A percentile compares a stretch with the other conserved stretches of the same genome.
phyloP scores from a whole-genome alignment of 176 grass and related monocot genomes.

The Zea mays region DNA sequence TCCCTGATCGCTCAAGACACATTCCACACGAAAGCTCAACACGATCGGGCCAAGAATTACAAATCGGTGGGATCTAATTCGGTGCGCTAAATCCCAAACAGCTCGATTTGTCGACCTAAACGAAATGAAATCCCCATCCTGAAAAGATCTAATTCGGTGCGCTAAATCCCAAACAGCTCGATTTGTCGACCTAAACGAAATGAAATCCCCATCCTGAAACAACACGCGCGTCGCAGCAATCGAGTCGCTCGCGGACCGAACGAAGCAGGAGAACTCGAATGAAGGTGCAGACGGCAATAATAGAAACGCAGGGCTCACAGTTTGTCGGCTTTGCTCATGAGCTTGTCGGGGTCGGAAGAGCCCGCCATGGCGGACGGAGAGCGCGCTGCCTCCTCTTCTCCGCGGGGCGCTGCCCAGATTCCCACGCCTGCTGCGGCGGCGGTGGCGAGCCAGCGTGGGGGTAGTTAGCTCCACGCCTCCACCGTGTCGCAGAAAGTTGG shows the following conservation, averaged over 20 bases:
- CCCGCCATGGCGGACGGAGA: constrained; percentile 60
- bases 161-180: no score
- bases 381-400: not conserved
- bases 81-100: not conserved
- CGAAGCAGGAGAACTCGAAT: not conserved
- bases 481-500: constrained; percentile 39
- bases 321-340: constrained; percentile 90
- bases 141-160: no score
- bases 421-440: not conserved
- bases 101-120: not conserved
- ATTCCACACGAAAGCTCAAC: not conserved
- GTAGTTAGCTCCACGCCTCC: constrained; percentile 34
- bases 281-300: not conserved
- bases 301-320: constrained; percentile 46
- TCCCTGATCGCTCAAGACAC: not conserved
- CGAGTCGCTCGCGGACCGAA: not conserved
- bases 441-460: constrained; percentile 20
- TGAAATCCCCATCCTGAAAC: no score
- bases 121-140: not conserved
- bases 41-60: not conserved
- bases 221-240: not conserved
- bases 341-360: constrained; percentile 76
- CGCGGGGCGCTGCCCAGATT: not conserved
- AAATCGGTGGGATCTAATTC: not conserved
- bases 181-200: no score